phyloP scores from a whole-genome alignment of 345 rosid genomes.

The Citrus maxima region DNA sequence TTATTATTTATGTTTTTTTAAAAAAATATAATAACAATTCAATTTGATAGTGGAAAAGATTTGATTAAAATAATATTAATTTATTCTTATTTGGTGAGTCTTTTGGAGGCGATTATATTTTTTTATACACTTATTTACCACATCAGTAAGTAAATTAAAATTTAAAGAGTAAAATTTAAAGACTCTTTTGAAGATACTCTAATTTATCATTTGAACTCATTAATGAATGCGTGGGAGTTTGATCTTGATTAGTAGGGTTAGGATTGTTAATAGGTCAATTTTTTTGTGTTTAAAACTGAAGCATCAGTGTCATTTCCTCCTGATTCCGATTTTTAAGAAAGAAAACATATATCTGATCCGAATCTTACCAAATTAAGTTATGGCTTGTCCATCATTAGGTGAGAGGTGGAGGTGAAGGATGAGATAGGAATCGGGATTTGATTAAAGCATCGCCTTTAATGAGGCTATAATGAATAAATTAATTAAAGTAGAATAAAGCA shows the following conservation, averaged over 20 bases:
- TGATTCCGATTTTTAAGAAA: not conserved
- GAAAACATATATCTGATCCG: not conserved
- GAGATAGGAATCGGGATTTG: not conserved
- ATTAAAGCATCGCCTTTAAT: not conserved
- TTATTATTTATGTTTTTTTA: too few relatives aligned
- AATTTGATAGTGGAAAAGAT: too few relatives aligned
- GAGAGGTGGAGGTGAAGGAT: not conserved
- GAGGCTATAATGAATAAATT: not conserved
- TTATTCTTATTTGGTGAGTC: too few relatives aligned
- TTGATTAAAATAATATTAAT: too few relatives aligned
- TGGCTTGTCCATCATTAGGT: not conserved
- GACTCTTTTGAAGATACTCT: too few relatives aligned
- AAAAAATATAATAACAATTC: too few relatives aligned
- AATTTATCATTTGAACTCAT: not conserved
- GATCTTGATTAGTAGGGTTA: not conserved
- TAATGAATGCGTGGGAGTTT: not conserved
- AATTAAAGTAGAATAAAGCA: not conserved
- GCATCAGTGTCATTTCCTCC: not conserved
- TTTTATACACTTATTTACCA: too few relatives aligned
- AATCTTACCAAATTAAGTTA: constrained; percentile 1
- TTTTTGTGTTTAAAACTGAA: not conserved
- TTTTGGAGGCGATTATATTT: too few relatives aligned
- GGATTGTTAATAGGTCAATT: not conserved
- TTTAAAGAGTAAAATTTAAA: too few relatives aligned
- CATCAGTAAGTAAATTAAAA: too few relatives aligned